These are phyloP conservation scores for Puya raimondii DNA, from an alignment of 176 grass and related monocot species.

Conservation along the genomic window DNA sequence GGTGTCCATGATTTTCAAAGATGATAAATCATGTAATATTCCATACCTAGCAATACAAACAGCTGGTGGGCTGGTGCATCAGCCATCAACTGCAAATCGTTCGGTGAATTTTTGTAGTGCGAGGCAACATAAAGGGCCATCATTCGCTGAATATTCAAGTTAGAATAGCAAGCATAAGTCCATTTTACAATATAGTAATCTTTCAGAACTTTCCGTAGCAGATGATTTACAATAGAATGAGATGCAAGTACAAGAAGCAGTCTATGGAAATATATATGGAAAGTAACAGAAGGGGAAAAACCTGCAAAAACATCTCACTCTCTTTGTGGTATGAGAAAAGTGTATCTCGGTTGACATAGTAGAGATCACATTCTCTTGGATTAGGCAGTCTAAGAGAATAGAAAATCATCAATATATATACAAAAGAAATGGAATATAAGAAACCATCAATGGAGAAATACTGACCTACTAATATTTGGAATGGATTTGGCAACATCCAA, in stretches of 20 bases:
- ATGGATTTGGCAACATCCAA: constrained; percentile 82
- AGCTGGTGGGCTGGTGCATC: constrained; percentile 93
- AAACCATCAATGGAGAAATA: constrained; percentile 7
- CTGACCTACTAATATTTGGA: constrained; percentile 84
- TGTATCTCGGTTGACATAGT: constrained; percentile 95
- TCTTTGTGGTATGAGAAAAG: constrained; percentile 98
- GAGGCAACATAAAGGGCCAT: constrained; percentile 99
- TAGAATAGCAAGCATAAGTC: constrained; percentile 10
- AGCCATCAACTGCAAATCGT: constrained; percentile 98
- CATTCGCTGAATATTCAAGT: constrained; percentile 68
- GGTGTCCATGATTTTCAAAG: neutral
- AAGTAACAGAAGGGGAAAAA: neutral
- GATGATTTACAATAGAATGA: constrained; percentile 3
- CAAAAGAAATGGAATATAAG: neutral
- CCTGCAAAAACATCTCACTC: constrained; percentile 92
- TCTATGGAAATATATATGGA: neutral
- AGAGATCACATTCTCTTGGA: constrained; percentile 71
- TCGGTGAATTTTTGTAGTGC: constrained; percentile 98
- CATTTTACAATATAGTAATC: neutral
- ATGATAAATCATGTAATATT: neutral
- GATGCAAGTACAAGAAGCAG: constrained; percentile 12
- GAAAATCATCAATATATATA: neutral
- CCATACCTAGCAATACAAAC: constrained; percentile 93
- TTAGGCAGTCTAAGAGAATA: constrained; percentile 49
- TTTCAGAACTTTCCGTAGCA: neutral